A percentile compares a stretch with the other conserved stretches of the same genome.
Evolutionary conservation across 1,139 yeast genomes (phyloP).

Genomic region (Candida sp.): DNA sequence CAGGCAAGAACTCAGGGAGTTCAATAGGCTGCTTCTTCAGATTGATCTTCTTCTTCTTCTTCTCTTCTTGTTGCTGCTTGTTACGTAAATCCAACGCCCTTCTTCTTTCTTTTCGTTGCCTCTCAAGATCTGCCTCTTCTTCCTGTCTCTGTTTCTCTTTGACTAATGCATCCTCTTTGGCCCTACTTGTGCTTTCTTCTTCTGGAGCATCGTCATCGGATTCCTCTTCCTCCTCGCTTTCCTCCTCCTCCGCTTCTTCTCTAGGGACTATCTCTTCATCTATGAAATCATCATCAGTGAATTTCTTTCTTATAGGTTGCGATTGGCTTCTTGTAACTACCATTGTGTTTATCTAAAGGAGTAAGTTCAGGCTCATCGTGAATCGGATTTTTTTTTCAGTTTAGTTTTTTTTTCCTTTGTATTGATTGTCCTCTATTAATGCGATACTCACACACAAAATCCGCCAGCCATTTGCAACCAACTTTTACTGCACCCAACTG

Average conservation of each 20-base stretch:
- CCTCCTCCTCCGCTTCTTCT: conserved; percentile 15
- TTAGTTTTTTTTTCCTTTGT: background rate
- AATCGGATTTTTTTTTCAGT: conserved; percentile 3
- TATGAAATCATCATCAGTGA: conserved; percentile 26
- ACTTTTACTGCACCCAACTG: conserved; percentile 14
- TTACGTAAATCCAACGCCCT: conserved; percentile 50
- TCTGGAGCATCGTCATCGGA: conserved; percentile 50
- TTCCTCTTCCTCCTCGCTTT: conserved; percentile 15
- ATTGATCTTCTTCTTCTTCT: conserved; percentile 12
- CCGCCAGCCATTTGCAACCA: background rate
- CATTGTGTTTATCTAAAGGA: conserved; percentile 17
- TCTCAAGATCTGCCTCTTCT: conserved; percentile 36
- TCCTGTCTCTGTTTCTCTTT: conserved; percentile 37
- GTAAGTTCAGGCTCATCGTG: background rate
- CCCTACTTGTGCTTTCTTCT: conserved; percentile 40
- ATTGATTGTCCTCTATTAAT: background rate
- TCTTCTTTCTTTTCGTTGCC: conserved; percentile 51
- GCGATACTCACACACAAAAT: background rate
- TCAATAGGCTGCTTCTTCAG: conserved; percentile 20
- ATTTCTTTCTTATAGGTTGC: conserved; percentile 24
- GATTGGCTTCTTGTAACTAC: conserved; percentile 28
- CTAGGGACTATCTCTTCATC: conserved; percentile 5
- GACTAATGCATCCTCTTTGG: conserved; percentile 35
- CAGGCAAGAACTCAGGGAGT: conserved; percentile 56
- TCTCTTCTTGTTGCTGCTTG: conserved; percentile 50